Conservation (phyloP, 495 filamentous ascomycete species). For the Darksidea phi region DNA sequence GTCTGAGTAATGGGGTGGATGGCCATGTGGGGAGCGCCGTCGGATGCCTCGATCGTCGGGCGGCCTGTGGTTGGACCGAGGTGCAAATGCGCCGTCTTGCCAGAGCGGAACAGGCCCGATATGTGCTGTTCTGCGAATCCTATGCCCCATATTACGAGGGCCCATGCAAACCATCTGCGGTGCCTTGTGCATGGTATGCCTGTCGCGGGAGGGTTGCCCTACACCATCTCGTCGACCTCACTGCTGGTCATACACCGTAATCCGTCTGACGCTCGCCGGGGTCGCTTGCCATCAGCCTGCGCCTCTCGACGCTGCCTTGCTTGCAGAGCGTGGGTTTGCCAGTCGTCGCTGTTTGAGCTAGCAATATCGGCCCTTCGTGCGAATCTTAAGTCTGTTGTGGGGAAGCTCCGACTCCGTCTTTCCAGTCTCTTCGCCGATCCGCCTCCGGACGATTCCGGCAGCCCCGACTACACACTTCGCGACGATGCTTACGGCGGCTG, state of each 20-base stretch:
- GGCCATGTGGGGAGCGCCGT: slow-evolving; percentile 14
- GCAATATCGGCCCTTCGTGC: too few relatives aligned
- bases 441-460: too few relatives aligned
- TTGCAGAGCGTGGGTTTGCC: too few relatives aligned
- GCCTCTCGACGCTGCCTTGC: not conserved
- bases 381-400: not conserved
- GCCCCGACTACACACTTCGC: too few relatives aligned
- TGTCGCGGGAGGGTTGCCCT: too few relatives aligned
- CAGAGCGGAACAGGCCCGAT: not conserved
- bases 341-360: too few relatives aligned
- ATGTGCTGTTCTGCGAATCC: slow-evolving; percentile 19
- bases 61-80: slow-evolving; percentile 3
- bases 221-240: not conserved
- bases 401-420: too few relatives aligned
- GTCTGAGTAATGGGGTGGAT: slow-evolving; percentile 20
- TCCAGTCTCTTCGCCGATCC: too few relatives aligned
- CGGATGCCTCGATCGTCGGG: not conserved
- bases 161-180: slow-evolving; percentile 11
- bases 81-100: not conserved
- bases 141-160: slow-evolving; percentile 17
- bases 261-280: too few relatives aligned
- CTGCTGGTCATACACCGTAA: not conserved
- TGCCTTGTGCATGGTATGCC: not conserved
- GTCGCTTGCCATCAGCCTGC: slow-evolving; percentile 6
- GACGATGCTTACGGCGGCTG: not conserved